These are phyloP conservation scores for Scedosporium dehoogii DNA, from an alignment of 2,329 filamentous ascomycete genomes.

Conservation along the genomic window DNA sequence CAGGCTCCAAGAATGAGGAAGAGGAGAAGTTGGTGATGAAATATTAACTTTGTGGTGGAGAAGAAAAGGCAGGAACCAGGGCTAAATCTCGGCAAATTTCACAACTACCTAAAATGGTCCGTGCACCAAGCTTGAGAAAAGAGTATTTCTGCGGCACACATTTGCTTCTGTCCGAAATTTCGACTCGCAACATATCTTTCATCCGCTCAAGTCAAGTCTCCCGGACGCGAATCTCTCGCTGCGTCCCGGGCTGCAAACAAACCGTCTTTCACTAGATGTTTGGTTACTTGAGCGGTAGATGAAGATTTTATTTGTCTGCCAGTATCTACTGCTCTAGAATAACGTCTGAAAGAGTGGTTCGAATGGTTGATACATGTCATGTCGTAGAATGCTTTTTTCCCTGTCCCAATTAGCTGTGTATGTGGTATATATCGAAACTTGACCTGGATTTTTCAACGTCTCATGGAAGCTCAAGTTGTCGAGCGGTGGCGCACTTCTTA, in stretches of 20 bases:
- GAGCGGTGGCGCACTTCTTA: no score
- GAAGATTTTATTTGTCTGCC: constrained; percentile 44
- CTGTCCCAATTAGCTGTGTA: background rate
- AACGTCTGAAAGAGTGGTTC: constrained; percentile 70
- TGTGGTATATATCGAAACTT: background rate
- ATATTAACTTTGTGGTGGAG: constrained; percentile 10
- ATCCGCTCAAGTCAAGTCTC: constrained; percentile 9
- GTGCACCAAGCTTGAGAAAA: background rate
- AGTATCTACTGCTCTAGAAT: constrained; percentile 87
- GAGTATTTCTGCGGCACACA: constrained; percentile 1
- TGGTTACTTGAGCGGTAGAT: constrained; percentile 53
- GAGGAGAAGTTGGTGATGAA: constrained; percentile 10
- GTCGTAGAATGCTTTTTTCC: background rate
- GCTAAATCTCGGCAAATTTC: background rate
- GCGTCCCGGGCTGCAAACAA: constrained; percentile 16
- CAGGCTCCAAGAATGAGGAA: background rate
- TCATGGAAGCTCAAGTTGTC: no score
- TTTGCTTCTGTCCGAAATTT: background rate
- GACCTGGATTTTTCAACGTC: background rate
- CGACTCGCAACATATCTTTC: background rate
- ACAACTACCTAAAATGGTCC: background rate
- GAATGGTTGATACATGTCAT: constrained; percentile 66
- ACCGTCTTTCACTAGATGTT: constrained; percentile 44
- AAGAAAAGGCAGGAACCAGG: background rate
- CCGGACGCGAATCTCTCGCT: constrained; percentile 1